Percentiles rank a stretch among this genome's conserved stretches.
Conservation (phyloP, 805 yeast species). For the Candida ovalis region DNA sequence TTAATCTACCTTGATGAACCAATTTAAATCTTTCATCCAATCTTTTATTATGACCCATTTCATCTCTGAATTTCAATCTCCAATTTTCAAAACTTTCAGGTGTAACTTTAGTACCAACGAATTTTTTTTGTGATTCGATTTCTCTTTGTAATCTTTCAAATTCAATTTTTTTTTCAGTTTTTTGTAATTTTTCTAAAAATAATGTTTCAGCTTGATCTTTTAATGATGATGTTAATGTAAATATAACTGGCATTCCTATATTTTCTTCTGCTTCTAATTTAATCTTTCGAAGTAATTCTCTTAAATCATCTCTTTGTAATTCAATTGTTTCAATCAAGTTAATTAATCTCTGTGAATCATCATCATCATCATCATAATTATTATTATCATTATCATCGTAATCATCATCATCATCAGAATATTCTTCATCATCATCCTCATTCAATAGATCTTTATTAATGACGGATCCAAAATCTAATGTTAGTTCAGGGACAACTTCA, state of each 20-base stretch:
- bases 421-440: background rate
- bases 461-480: slow-evolving; percentile 32
- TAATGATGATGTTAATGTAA: slow-evolving; percentile 68
- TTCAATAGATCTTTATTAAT: slow-evolving; percentile 19
- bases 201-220: slow-evolving; percentile 78
- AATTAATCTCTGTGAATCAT: slow-evolving; percentile 33
- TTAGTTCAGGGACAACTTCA: slow-evolving; percentile 64
- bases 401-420: slow-evolving; percentile 33
- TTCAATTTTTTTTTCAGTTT: slow-evolving; percentile 55
- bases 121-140: slow-evolving; percentile 81
- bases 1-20: slow-evolving; percentile 73
- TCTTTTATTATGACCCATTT: slow-evolving; percentile 63
- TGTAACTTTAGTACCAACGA: slow-evolving; percentile 88
- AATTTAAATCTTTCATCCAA: slow-evolving; percentile 45
- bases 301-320: slow-evolving; percentile 47
- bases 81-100: slow-evolving; percentile 67
- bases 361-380: slow-evolving; percentile 37
- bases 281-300: slow-evolving; percentile 36
- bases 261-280: slow-evolving; percentile 68
- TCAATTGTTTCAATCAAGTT: slow-evolving; percentile 56
- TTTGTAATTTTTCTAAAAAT: slow-evolving; percentile 55
- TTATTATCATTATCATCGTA: slow-evolving; percentile 42
- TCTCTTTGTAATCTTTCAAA: slow-evolving; percentile 60
- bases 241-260: slow-evolving; percentile 88
- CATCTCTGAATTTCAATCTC: slow-evolving; percentile 69